phyloP scores from a whole-genome alignment of 768 basidiomycete species.

The Suillus ampliporus region DNA sequence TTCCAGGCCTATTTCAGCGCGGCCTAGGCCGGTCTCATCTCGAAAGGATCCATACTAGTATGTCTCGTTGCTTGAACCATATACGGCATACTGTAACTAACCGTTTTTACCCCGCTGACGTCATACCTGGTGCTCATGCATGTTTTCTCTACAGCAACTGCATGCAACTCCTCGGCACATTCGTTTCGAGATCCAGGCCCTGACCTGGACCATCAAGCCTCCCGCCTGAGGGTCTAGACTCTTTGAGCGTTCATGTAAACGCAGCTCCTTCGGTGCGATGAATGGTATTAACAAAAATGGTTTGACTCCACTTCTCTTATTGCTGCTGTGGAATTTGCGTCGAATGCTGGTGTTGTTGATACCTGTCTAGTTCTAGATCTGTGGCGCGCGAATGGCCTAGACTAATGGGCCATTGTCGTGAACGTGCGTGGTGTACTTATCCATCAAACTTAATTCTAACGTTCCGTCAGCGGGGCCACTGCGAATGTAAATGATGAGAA shows the following conservation, averaged over 20 bases:
- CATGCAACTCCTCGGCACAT: not conserved
- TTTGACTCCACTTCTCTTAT: not conserved
- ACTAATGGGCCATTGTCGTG: not conserved
- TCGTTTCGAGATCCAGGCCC: too few relatives aligned
- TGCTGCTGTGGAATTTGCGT: too few relatives aligned
- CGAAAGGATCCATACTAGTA: too few relatives aligned
- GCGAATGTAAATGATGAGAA: not conserved
- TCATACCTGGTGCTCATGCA: not conserved
- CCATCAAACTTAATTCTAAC: not conserved
- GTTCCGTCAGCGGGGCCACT: not conserved
- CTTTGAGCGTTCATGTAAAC: not conserved
- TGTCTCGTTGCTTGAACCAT: not conserved
- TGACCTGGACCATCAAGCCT: not conserved
- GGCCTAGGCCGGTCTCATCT: not conserved
- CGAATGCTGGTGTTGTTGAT: not conserved
- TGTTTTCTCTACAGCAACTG: not conserved
- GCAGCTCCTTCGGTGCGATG: not conserved
- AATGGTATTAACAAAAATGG: not conserved
- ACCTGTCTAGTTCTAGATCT: not conserved
- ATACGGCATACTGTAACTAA: too few relatives aligned
- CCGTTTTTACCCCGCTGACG: not conserved
- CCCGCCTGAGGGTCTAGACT: not conserved
- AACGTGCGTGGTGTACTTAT: not conserved
- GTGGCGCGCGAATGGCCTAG: not conserved
- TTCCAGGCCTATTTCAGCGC: not conserved